Evolutionary conservation across 2,329 filamentous ascomycete species (phyloP).

Genomic region (Grosmannia huntii): DNA sequence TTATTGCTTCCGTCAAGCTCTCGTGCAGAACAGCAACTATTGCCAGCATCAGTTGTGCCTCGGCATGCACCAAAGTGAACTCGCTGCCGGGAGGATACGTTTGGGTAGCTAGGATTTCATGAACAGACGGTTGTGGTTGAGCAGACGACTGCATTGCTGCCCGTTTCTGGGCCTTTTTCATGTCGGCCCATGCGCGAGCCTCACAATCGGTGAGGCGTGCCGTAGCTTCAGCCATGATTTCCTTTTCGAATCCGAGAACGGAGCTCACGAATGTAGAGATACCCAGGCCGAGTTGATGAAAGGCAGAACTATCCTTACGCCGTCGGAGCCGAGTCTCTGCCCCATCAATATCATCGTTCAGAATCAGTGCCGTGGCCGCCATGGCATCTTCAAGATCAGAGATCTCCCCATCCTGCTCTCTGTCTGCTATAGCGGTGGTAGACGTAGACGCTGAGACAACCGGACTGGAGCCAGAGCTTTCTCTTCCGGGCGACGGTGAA

Average conservation of each 20-base stretch:
- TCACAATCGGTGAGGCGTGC: constrained; percentile 64
- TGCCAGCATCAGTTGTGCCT: constrained; percentile 80
- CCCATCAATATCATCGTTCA: constrained; percentile 80
- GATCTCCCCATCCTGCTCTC: constrained; percentile 27
- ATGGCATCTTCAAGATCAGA: constrained; percentile 47
- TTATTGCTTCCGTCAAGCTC: constrained; percentile 80
- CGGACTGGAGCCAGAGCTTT: constrained; percentile 20
- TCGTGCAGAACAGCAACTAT: constrained; percentile 85
- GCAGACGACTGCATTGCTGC: neutral
- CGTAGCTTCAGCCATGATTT: constrained; percentile 74
- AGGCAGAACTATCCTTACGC: constrained; percentile 63
- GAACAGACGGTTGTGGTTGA: neutral
- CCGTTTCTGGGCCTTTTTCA: constrained; percentile 60
- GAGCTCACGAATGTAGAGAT: constrained; percentile 77
- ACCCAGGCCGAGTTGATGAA: constrained; percentile 72
- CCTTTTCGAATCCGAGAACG: constrained; percentile 81
- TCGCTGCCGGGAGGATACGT: constrained; percentile 78
- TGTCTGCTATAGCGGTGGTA: constrained; percentile 7
- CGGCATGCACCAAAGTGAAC: constrained; percentile 70
- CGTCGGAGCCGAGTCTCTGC: constrained; percentile 67
- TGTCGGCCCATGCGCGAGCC: constrained; percentile 60
- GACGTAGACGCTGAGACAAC: constrained; percentile 17
- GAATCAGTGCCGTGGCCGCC: constrained; percentile 56
- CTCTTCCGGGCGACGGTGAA: constrained; percentile 11
- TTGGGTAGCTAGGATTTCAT: constrained; percentile 20